Percentiles rank a stretch among this genome's conserved stretches.
Conservation (phyloP, 768 basidiomycete species). For the Pilatotrama ljubarskyi region DNA sequence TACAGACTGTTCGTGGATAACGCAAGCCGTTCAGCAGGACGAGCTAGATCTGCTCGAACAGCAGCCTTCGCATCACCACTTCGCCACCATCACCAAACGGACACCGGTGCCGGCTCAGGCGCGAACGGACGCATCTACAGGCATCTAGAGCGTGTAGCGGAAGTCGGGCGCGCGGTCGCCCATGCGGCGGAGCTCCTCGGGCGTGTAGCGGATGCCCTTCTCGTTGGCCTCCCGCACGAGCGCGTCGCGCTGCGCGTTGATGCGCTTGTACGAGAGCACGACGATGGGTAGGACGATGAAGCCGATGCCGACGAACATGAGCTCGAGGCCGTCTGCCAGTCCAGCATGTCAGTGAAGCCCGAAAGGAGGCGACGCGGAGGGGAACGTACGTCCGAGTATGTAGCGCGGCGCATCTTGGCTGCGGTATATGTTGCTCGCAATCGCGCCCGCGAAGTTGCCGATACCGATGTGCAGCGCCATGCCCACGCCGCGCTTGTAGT, state of each 20-base stretch:
- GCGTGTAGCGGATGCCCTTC: constrained; percentile 22
- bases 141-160: constrained; percentile 28
- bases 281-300: constrained; percentile 51
- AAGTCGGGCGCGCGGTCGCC: constrained; percentile 68
- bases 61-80: no score
- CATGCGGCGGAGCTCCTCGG: constrained; percentile 38
- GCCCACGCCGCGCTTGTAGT: constrained; percentile 69
- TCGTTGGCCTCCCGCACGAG: constrained; percentile 33
- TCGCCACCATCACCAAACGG: no score
- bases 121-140: background rate
- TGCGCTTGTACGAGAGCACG: constrained; percentile 50
- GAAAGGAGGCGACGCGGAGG: background rate
- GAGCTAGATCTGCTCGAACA: no score
- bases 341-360: no score
- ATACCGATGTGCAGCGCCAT: constrained; percentile 70
- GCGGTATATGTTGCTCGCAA: constrained; percentile 65
- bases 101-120: no score
- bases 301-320: constrained; percentile 71
- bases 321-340: constrained; percentile 55
- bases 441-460: constrained; percentile 65
- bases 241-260: constrained; percentile 57
- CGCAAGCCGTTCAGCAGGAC: no score
- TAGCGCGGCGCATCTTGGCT: constrained; percentile 60
- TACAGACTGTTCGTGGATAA: no score
- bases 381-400: constrained; percentile 58